Percentiles rank a stretch among this genome's conserved stretches.
Conservation (phyloP, 257 asterid genomes). For the Cinchona pubescens region DNA sequence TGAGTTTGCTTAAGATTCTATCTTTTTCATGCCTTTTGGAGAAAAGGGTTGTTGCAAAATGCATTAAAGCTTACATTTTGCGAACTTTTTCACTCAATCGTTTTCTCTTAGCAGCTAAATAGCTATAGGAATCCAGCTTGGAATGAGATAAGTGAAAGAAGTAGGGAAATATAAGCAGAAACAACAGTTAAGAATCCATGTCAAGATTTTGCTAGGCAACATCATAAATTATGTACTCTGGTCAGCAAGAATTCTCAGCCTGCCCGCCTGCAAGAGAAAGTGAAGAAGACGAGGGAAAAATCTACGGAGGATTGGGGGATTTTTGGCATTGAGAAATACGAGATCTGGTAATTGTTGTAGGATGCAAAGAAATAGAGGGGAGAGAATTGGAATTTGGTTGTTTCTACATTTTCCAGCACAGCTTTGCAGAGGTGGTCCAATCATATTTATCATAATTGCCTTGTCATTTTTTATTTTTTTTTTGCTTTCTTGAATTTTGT, state of each 20-base stretch:
- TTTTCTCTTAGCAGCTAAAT: conserved; percentile 69
- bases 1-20: background rate
- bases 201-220: conserved; percentile 43
- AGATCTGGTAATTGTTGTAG: background rate
- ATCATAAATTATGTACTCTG: conserved; percentile 10
- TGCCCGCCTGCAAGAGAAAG: too few species aligned
- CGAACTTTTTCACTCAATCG: conserved; percentile 91
- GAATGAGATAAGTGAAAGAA: conserved; percentile 34
- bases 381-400: background rate
- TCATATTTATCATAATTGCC: conserved; percentile 14
- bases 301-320: background rate
- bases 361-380: background rate
- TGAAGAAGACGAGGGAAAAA: background rate
- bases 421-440: conserved; percentile 21
- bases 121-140: conserved; percentile 39
- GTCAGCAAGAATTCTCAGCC: conserved; percentile 6
- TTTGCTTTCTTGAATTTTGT: too few species aligned
- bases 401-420: conserved; percentile 16
- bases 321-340: background rate
- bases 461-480: background rate
- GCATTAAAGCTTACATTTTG: conserved; percentile 50
- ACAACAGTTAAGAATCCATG: conserved; percentile 54
- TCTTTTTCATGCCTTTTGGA: background rate
- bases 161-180: conserved; percentile 38
- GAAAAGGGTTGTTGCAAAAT: background rate